These are phyloP conservation scores for Exsudoporus frostii DNA, from an alignment of 768 basidiomycete genomes.

Conservation along the genomic window DNA sequence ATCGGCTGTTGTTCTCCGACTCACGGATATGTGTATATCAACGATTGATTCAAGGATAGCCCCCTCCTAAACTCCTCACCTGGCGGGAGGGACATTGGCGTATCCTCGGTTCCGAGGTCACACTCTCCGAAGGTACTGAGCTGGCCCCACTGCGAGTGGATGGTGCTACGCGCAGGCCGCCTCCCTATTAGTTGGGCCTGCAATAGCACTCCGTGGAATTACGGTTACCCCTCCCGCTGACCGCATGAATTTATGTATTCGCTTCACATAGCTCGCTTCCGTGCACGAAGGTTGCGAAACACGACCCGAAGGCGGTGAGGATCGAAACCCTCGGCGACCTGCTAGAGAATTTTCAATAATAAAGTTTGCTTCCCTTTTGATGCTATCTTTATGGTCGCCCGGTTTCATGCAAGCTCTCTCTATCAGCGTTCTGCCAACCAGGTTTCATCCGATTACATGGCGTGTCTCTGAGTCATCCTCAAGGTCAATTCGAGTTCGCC, in stretches of 20 bases:
- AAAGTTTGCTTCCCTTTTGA: slow-evolving; percentile 1
- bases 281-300: slow-evolving; percentile 19
- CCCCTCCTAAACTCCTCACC: not conserved
- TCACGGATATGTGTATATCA: slow-evolving; percentile 1
- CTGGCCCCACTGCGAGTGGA: not conserved
- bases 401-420: slow-evolving; percentile 15
- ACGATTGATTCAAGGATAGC: not conserved
- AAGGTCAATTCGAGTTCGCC: not conserved
- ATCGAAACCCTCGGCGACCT: slow-evolving; percentile 14
- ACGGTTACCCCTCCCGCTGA: slow-evolving; percentile 13
- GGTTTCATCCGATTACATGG: slow-evolving; percentile 3
- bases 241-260: slow-evolving; percentile 15
- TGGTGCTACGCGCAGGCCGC: not conserved
- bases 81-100: not conserved
- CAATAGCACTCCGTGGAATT: slow-evolving; percentile 23
- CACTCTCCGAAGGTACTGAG: not conserved
- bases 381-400: not conserved
- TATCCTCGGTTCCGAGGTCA: not conserved
- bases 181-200: slow-evolving; percentile 1
- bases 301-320: slow-evolving; percentile 18
- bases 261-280: slow-evolving; percentile 20
- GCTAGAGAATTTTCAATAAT: slow-evolving; percentile 5
- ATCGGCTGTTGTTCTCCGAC: slow-evolving; percentile 11
- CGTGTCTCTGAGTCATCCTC: not conserved
- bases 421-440: slow-evolving; percentile 7